Percentiles rank a stretch among this genome's conserved stretches.
phyloP scores from a whole-genome alignment of 1,284 basidiomycete species.

The Cutaneotrichosporon cyanovorans region DNA sequence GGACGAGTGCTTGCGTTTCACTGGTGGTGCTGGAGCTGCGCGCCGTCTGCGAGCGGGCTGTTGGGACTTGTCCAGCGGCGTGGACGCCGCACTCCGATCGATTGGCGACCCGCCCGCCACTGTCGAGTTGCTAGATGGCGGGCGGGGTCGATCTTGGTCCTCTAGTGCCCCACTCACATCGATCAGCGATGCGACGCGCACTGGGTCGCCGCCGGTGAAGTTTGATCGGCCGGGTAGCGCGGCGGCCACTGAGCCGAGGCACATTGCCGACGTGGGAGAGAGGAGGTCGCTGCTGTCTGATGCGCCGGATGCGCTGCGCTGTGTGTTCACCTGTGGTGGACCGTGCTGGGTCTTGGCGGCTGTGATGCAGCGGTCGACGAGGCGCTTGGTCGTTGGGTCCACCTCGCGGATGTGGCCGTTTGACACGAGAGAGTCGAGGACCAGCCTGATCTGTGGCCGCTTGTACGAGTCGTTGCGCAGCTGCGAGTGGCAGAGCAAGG shows the following conservation, averaged over 20 bases:
- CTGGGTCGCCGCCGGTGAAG: slow-evolving; percentile 21
- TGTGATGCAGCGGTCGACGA: slow-evolving; percentile 81
- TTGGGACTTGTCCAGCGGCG: slow-evolving; percentile 1
- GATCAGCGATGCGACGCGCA: slow-evolving; percentile 33
- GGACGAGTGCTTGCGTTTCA: slow-evolving; percentile 17
- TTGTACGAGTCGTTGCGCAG: slow-evolving; percentile 81
- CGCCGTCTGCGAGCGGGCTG: slow-evolving; percentile 7
- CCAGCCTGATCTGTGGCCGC: slow-evolving; percentile 73
- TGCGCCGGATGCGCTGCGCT: too few species aligned
- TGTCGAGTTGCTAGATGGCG: neutral
- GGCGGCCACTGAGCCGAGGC: slow-evolving; percentile 5
- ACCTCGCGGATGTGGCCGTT: slow-evolving; percentile 72
- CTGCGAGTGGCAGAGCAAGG: slow-evolving; percentile 89
- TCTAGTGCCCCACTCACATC: slow-evolving; percentile 33
- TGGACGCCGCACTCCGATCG: slow-evolving; percentile 7
- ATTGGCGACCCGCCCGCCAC: slow-evolving; percentile 5
- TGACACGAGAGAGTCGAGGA: slow-evolving; percentile 69
- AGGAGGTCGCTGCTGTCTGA: neutral
- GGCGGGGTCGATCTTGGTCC: neutral
- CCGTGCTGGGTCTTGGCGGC: slow-evolving; percentile 15
- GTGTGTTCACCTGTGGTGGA: neutral
- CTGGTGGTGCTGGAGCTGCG: slow-evolving; percentile 34
- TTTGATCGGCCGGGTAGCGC: slow-evolving; percentile 6
- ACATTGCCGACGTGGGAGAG: slow-evolving; percentile 10
- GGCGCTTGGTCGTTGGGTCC: slow-evolving; percentile 73